Conservation (phyloP, 805 yeast species). For the Candida ulmi region DNA sequence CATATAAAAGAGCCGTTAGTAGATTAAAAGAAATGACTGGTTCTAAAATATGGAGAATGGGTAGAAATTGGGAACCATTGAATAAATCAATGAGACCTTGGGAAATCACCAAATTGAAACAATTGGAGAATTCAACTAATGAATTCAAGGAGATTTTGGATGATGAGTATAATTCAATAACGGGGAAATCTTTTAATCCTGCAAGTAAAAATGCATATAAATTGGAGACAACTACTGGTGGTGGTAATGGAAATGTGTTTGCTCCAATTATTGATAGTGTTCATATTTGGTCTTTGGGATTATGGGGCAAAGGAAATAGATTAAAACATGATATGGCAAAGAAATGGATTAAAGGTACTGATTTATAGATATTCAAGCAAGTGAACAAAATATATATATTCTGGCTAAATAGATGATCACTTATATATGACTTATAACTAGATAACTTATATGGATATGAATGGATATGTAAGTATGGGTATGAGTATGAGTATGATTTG, state of each 20-base stretch:
- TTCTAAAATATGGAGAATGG: constrained; percentile 44
- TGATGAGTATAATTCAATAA: constrained; percentile 19
- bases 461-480: no score
- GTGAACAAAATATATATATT: no score
- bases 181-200: constrained; percentile 14
- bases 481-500: no score
- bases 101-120: constrained; percentile 30
- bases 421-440: no score
- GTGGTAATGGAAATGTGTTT: not conserved
- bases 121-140: constrained; percentile 9
- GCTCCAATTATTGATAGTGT: constrained; percentile 38
- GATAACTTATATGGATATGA: no score
- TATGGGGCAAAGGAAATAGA: constrained; percentile 48
- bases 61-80: constrained; percentile 50
- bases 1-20: constrained; percentile 65
- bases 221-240: no score
- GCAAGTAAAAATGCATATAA: constrained; percentile 6
- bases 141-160: constrained; percentile 15
- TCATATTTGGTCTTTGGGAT: constrained; percentile 68
- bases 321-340: constrained; percentile 50
- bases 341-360: constrained; percentile 46
- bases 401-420: no score
- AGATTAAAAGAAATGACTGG: constrained; percentile 56
- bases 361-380: not conserved
- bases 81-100: constrained; percentile 50